phyloP scores from a whole-genome alignment of 495 filamentous ascomycete species.

The Aspergillus coremiiformis region DNA sequence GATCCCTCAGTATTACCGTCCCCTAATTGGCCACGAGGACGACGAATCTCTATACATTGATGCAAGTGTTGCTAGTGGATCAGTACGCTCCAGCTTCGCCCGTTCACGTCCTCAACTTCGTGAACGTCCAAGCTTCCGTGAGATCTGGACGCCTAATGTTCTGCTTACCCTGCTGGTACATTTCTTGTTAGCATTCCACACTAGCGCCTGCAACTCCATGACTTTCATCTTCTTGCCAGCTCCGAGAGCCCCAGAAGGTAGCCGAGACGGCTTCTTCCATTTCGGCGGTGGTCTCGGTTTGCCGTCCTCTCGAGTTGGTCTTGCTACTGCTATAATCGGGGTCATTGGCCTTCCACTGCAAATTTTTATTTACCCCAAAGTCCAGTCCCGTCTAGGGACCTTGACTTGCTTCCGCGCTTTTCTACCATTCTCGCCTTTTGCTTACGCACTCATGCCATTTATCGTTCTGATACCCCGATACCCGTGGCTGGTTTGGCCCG shows the following conservation, averaged over 20 bases:
- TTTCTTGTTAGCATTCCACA: slow-evolving; percentile 63
- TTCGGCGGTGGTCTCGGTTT: slow-evolving; percentile 71
- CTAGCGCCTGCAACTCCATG: slow-evolving; percentile 66
- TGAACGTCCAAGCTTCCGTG: slow-evolving; percentile 43
- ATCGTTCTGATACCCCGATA: slow-evolving; percentile 50
- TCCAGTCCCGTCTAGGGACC: slow-evolving; percentile 56
- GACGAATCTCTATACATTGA: slow-evolving; percentile 29
- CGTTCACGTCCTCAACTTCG: slow-evolving; percentile 14
- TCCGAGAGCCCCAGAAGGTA: slow-evolving; percentile 45
- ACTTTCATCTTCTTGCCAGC: slow-evolving; percentile 67
- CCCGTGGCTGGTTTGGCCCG: slow-evolving; percentile 44
- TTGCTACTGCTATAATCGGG: slow-evolving; percentile 63
- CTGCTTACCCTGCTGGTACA: slow-evolving; percentile 55
- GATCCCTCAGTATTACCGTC: slow-evolving; percentile 22
- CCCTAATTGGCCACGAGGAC: slow-evolving; percentile 18
- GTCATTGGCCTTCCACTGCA: slow-evolving; percentile 62
- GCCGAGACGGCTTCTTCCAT: slow-evolving; percentile 45
- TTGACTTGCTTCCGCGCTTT: slow-evolving; percentile 51
- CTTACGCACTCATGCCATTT: slow-evolving; percentile 62
- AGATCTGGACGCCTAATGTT: slow-evolving; percentile 58
- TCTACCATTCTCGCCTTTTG: slow-evolving; percentile 55
- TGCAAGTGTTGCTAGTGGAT: slow-evolving; percentile 22
- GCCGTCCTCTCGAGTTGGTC: slow-evolving; percentile 57
- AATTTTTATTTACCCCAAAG: slow-evolving; percentile 59
- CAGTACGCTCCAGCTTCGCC: slow-evolving; percentile 21